These are phyloP conservation scores for Tylopilus sp. DNA, from an alignment of 768 basidiomycete genomes.

Conservation along the genomic window DNA sequence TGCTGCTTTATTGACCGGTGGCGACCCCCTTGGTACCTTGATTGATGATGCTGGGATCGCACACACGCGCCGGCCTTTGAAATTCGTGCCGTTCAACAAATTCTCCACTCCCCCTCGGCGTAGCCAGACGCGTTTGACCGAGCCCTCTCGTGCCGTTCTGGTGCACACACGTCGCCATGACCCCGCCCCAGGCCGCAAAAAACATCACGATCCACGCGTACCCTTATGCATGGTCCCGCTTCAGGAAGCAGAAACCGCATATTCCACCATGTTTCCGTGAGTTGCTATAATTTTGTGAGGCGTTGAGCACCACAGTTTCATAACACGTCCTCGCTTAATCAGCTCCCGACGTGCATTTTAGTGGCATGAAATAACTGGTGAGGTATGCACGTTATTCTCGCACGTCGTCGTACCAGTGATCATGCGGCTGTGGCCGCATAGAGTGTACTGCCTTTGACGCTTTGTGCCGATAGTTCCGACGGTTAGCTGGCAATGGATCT, in stretches of 20 bases:
- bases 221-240: slow-evolving; percentile 26
- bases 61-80: slow-evolving; percentile 21
- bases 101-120: slow-evolving; percentile 2
- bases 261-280: slow-evolving; percentile 27
- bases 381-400: not conserved
- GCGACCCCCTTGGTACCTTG: slow-evolving; percentile 21
- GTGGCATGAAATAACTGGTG: not conserved
- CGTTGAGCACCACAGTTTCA: not conserved
- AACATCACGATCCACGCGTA: slow-evolving; percentile 3
- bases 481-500: too few relatives aligned
- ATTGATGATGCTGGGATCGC: slow-evolving; percentile 8
- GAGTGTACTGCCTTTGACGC: not conserved
- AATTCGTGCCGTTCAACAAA: slow-evolving; percentile 27
- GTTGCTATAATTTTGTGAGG: not conserved
- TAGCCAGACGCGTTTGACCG: not conserved
- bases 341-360: slow-evolving; percentile 2
- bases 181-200: not conserved
- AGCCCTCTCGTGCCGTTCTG: not conserved
- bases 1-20: slow-evolving; percentile 27
- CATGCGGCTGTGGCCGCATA: not conserved
- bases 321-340: not conserved
- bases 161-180: not conserved
- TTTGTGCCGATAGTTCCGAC: not conserved
- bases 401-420: not conserved
- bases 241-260: slow-evolving; percentile 27